Base-by-base conservation (phyloP, 352 stramenopile species). In the Globisporangium irregulare region DNA sequence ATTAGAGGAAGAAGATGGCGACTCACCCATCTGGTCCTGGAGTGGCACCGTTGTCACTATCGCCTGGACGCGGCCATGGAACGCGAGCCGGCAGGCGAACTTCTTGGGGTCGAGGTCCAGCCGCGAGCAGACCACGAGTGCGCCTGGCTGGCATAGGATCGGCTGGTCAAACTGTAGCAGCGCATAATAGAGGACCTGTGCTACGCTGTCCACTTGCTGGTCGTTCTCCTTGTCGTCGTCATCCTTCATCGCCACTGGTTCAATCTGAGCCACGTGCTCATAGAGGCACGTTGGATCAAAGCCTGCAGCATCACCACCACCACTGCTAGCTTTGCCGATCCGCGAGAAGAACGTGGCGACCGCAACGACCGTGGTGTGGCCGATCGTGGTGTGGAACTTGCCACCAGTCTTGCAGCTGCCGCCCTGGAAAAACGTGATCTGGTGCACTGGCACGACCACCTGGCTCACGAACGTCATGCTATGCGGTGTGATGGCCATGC, bases 381-480 rank as follows among this genome's bases (percentile, higher is more conserved):
- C 86, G 46, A 96, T 72, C 1, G 87, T 93, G 24, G 76, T 73
- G 66, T 94, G 86, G 69, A 91, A 81, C 67, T 91, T 96, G 24
- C 65, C 72, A 29, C 86, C 86, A 66, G 74, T 94, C 54, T 84
- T 85, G 66, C 76, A 89, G 4, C 63, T 65, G 0, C 71, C 70
- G 3, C 64, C 56, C 14, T 73, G 73, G 59, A 91, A 95, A 61
- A 95, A 81, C 15, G 83, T 61, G 46, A 95, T 72, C 32, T 76
- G 82, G 15, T 81, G 63, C 34, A 92, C 78, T 3, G 74, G 69
- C 36, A 93, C 64, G 1, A 94, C 58, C 1, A 91, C 73, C 46
- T 91, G 84, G 0, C 66, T 69, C 15, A 91, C 75, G 51, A 79
- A 79, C 50, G 67, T 46, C 53, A 94, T 70, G 41, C 75, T 90